Evolutionary conservation across 176 grass and related monocot genomes (phyloP).

Genomic region (Musa beccarii): DNA sequence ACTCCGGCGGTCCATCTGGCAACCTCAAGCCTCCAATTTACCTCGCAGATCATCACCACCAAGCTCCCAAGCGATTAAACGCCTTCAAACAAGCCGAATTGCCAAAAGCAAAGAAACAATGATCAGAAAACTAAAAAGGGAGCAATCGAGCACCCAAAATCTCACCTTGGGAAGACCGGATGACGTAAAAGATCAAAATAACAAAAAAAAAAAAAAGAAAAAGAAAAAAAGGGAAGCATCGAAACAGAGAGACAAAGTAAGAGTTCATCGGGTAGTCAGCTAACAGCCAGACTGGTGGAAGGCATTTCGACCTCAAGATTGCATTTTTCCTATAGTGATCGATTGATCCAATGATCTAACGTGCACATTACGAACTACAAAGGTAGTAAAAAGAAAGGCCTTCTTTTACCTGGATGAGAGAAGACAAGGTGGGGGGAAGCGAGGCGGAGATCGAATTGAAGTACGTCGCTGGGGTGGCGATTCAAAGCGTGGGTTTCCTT

Average conservation of each 20-base stretch:
- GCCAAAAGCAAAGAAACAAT: not conserved
- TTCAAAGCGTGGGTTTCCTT: not conserved
- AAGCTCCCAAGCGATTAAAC: not conserved
- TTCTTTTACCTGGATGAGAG: not conserved
- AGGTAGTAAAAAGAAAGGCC: not conserved
- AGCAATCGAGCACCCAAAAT: not conserved
- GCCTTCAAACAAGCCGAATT: not conserved
- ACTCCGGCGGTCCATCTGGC: slow-evolving; percentile 15
- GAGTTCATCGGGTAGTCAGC: not conserved
- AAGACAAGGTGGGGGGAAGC: not conserved
- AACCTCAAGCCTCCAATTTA: slow-evolving; percentile 3
- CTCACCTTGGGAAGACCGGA: not conserved
- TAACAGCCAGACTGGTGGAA: not conserved
- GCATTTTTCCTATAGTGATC: not conserved
- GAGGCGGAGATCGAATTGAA: not conserved
- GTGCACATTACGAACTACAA: not conserved
- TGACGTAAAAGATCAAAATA: not conserved
- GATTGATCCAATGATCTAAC: not conserved
- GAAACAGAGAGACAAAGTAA: not conserved
- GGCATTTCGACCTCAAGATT: not conserved
- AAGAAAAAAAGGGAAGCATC: not conserved
- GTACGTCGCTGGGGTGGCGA: not conserved
- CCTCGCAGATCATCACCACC: not conserved
- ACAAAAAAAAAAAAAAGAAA: not conserved
- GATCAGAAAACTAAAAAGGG: not conserved